These are phyloP conservation scores for Acer yangbiense DNA, from an alignment of 345 rosid species.

Conservation along the genomic window DNA sequence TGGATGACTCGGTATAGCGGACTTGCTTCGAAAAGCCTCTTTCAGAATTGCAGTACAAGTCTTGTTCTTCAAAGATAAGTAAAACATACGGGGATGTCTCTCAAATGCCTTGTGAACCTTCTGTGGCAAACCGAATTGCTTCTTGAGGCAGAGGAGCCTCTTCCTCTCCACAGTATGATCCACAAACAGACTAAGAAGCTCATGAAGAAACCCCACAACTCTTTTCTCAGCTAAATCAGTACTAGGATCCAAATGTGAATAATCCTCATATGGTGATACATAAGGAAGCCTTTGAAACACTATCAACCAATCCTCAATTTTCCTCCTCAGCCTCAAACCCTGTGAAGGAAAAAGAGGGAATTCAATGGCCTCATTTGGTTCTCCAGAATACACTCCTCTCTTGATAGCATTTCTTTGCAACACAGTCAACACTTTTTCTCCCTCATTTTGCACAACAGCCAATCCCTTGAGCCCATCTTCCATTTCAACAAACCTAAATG, in stretches of 20 bases:
- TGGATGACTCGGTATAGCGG: conserved; percentile 60
- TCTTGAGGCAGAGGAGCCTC: conserved; percentile 32
- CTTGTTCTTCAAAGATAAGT: conserved; percentile 67
- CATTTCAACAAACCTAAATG: conserved; percentile 66
- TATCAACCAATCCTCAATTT: conserved; percentile 68
- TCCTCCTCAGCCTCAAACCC: conserved; percentile 71
- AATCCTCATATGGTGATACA: conserved; percentile 79
- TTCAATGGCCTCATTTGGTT: conserved; percentile 46
- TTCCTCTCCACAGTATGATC: conserved; percentile 84
- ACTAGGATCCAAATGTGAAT: conserved; percentile 57
- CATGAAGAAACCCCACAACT: conserved; percentile 84
- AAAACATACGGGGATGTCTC: conserved; percentile 82
- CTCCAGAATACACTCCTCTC: conserved; percentile 41
- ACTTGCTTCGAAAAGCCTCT: conserved; percentile 63
- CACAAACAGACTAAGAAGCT: conserved; percentile 75
- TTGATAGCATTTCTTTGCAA: conserved; percentile 65
- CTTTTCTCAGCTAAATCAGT: conserved; percentile 85
- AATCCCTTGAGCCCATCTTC: conserved; percentile 76
- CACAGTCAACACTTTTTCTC: conserved; percentile 46
- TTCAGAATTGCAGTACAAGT: conserved; percentile 81
- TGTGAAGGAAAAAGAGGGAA: conserved; percentile 82
- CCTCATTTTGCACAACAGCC: conserved; percentile 36
- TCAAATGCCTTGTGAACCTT: conserved; percentile 87
- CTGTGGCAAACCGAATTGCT: conserved; percentile 70
- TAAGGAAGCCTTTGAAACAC: conserved; percentile 78